Evolutionary conservation across 108 stramenopile genomes (phyloP).

Genomic region (Discostella pseudostelligera): DNA sequence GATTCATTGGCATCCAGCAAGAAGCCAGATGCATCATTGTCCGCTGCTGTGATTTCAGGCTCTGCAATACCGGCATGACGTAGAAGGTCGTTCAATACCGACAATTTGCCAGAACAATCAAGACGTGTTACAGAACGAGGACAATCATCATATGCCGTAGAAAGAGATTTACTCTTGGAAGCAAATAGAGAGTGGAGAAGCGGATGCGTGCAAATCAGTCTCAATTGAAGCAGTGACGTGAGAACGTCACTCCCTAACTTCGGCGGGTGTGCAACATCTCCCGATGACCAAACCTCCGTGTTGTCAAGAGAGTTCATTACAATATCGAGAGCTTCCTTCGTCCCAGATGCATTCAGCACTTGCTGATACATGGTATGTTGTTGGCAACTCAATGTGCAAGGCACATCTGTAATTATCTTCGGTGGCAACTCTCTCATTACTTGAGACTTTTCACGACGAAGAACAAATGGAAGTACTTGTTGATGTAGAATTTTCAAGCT

Average conservation of each 20-base stretch:
- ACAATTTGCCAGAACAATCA: conserved; percentile 82
- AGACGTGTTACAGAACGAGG: conserved; percentile 22
- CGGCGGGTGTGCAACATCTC: conserved; percentile 3
- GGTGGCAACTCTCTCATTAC: conserved; percentile 95
- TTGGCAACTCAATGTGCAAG: conserved; percentile 67
- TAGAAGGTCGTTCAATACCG: conserved; percentile 75
- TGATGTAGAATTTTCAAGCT: conserved; percentile 90
- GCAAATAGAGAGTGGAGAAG: conserved; percentile 45
- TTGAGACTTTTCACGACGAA: conserved; percentile 89
- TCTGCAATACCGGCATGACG: conserved; percentile 64
- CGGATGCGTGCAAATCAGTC: conserved; percentile 90
- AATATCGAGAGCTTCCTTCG: conserved; percentile 46
- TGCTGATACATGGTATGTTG: conserved; percentile 66
- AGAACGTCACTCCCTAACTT: conserved; percentile 56
- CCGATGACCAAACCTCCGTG: conserved; percentile 9
- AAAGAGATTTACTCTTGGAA: conserved; percentile 68
- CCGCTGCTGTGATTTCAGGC: conserved; percentile 67
- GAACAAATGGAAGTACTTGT: conserved; percentile 91
- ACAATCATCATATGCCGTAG: conserved; percentile 48
- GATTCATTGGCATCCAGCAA: conserved; percentile 41
- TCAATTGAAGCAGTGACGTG: conserved; percentile 69
- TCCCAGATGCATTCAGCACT: conserved; percentile 43
- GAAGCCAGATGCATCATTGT: conserved; percentile 74
- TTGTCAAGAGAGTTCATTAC: conserved; percentile 19
- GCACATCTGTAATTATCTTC: conserved; percentile 86